Percentiles rank a stretch among this genome's conserved stretches.
Conservation (phyloP, 192 early-diverging fungal species). For the Mortierella alpina region DNA sequence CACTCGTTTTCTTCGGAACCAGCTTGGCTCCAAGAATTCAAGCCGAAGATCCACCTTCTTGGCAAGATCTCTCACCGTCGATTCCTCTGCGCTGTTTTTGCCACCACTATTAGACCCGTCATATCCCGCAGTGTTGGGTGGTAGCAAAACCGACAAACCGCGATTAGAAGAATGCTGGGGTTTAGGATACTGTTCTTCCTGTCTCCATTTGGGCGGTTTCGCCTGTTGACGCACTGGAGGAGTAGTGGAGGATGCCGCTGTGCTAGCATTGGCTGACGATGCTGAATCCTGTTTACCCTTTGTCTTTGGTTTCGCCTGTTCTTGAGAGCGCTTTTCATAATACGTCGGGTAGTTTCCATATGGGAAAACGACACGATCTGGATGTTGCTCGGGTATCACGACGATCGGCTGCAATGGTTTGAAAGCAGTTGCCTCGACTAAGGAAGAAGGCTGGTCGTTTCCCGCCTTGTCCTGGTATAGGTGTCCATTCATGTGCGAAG, state of each 20-base stretch:
- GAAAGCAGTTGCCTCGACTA: background rate
- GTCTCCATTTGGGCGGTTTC: background rate
- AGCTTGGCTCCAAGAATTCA: constrained; percentile 55
- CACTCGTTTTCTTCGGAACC: constrained; percentile 67
- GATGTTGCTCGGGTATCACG: constrained; percentile 1
- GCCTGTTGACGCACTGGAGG: background rate
- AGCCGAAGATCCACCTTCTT: constrained; percentile 68
- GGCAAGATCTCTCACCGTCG: constrained; percentile 22
- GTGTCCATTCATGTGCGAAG: background rate
- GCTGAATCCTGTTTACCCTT: background rate
- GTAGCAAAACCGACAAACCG: background rate
- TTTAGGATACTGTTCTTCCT: background rate
- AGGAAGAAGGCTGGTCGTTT: too few species aligned
- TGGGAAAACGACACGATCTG: constrained; percentile 14
- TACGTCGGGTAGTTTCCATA: constrained; percentile 44
- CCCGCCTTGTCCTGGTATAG: background rate
- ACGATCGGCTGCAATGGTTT: constrained; percentile 15
- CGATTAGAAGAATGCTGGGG: background rate
- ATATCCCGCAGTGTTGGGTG: background rate
- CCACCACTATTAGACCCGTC: background rate
- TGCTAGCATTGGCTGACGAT: background rate
- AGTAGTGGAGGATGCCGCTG: background rate
- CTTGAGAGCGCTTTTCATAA: constrained; percentile 30
- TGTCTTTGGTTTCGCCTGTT: constrained; percentile 7
- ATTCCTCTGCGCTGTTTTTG: background rate